These are phyloP conservation scores for Sporothrix mexicana DNA, from an alignment of 2,329 filamentous ascomycete genomes.

Conservation along the genomic window DNA sequence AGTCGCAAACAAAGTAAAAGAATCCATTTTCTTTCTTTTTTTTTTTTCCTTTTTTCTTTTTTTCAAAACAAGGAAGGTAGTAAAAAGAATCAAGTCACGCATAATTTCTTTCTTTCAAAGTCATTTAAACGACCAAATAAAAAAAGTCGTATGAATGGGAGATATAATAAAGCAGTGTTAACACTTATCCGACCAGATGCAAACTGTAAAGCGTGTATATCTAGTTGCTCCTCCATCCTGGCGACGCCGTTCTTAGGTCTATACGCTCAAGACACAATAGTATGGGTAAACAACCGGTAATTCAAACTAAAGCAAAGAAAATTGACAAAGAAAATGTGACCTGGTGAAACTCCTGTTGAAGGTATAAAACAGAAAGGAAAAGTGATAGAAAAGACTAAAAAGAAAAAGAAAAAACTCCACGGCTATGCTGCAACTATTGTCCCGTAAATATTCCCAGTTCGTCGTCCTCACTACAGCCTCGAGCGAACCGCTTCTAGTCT, in stretches of 20 bases:
- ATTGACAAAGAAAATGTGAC: constrained; percentile 8
- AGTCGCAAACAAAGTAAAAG: not conserved
- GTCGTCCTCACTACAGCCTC: constrained; percentile 61
- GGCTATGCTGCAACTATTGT: not conserved
- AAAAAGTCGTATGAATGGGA: too few relatives aligned
- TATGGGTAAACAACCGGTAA: not conserved
- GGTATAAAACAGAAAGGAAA: not conserved
- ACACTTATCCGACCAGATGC: not conserved
- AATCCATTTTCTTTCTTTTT: not conserved
- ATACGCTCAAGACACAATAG: not conserved
- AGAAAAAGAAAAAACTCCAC: not conserved
- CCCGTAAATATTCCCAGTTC: not conserved
- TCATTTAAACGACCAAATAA: too few relatives aligned
- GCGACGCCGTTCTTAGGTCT: not conserved
- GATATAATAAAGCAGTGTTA: too few relatives aligned
- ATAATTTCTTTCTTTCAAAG: too few relatives aligned
- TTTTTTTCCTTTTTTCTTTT: not conserved
- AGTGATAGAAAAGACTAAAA: not conserved
- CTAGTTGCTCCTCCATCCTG: constrained; percentile 10
- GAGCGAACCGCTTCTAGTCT: constrained; percentile 89
- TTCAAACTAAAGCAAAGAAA: not conserved
- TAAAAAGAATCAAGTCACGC: too few relatives aligned
- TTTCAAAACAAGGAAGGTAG: not conserved
- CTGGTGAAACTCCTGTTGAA: constrained; percentile 15
- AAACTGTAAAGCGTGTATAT: not conserved